Evolutionary conservation across 164 flowering plant species (phyloP), one percentile per base, ranked within the genome.

Genomic region (Vitis riparia): DNA sequence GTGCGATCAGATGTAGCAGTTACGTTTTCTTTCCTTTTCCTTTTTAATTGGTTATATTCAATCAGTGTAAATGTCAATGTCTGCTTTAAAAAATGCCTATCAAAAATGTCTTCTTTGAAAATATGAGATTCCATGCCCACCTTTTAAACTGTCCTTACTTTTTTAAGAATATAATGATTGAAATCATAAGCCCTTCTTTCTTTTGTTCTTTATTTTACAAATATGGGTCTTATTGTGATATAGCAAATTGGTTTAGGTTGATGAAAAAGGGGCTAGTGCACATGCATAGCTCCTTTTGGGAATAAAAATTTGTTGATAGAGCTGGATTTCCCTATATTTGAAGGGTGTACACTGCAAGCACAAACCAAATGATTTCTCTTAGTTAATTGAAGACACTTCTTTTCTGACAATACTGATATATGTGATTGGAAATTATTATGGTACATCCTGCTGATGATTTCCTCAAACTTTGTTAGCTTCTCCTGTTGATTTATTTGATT

Each of bases 131-230:
- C 77, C 72, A 32, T 71, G 51, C 63, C 53, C 12, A 23, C 55
- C 71, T 75, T 64, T 80, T 44, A 49, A 59, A 65, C 65, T 75
- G 74, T 68, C 76, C 47, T 70, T 15, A 3, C 63, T 65, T 63
- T 71, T 32, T 48, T 17, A 37, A 59, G 63, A 55, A 65, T 53
- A 59, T 58, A 74, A 78, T 81, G 72, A 75, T 77, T 82, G 76
- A 67, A 65, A 50, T 60, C 63, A 58, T 65, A 70, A 57, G 65
- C 9, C 53, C 76, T 30, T 64, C 13, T 48, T 57, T 70, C 19
- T 19, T 62, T 51, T n/a, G 14, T 55, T 59, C 3, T 11, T 53
- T 55, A 64, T 67, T 70, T 47, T 17, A 5, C 52, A 27, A 27
- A 58, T 37, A 59, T 17, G 11, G 17, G 27, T 67, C 32, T 62